A percentile compares a stretch with the other conserved stretches of the same genome.
These are phyloP conservation scores for Pseudovirgaria hyperparasitica DNA, from an alignment of 2,329 filamentous ascomycete species.

Conservation along the genomic window DNA sequence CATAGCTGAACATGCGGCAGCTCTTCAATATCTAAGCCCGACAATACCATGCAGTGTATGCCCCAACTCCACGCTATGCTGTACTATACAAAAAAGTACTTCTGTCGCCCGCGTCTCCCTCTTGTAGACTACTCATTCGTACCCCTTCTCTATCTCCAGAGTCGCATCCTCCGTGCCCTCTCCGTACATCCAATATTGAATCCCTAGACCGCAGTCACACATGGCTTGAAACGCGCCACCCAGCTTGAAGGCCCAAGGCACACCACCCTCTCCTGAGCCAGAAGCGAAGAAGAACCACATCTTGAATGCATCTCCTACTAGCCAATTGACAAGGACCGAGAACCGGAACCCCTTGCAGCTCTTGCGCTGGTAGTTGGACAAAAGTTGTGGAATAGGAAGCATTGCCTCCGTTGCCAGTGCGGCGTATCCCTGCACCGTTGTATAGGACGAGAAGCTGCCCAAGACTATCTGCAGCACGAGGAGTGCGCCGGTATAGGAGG, in stretches of 20 bases:
- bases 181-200: slow-evolving; percentile 47
- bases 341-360: slow-evolving; percentile 69
- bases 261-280: slow-evolving; percentile 43
- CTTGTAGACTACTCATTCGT: no score
- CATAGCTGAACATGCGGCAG: no score
- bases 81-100: no score
- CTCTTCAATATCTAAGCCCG: no score
- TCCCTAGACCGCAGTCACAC: slow-evolving; percentile 61
- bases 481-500: slow-evolving; percentile 52
- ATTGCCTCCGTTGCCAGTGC: slow-evolving; percentile 68
- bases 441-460: slow-evolving; percentile 52
- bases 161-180: slow-evolving; percentile 12
- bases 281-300: slow-evolving; percentile 67
- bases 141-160: no score
- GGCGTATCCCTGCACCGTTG: slow-evolving; percentile 56
- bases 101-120: no score
- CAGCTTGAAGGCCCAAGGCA: slow-evolving; percentile 69
- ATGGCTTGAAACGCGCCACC: slow-evolving; percentile 70
- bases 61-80: no score
- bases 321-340: slow-evolving; percentile 65
- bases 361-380: slow-evolving; percentile 53
- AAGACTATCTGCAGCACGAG: slow-evolving; percentile 55
- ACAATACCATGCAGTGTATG: no score
- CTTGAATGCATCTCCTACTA: slow-evolving; percentile 73
- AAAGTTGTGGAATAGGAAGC: slow-evolving; percentile 68